phyloP scores from a whole-genome alignment of 257 asterid genomes.

The Penstemon davidsonii region DNA sequence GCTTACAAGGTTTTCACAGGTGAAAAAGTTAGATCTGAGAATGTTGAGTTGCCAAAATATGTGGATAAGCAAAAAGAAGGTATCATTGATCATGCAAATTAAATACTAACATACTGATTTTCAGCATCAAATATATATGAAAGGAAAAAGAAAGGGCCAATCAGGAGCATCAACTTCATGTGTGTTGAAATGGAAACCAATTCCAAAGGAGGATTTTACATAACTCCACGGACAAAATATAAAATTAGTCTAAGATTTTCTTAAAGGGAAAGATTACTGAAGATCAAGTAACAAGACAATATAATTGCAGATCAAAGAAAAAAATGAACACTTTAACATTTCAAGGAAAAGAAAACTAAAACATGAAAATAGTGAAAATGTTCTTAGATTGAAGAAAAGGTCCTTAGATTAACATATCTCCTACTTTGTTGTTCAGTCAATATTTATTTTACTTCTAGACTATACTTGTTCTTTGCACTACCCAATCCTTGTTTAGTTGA shows the following conservation, averaged over 20 bases:
- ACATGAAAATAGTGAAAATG: too few relatives aligned
- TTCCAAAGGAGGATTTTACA: background rate
- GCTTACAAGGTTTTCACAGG: background rate
- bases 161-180: background rate
- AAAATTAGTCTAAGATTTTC: background rate
- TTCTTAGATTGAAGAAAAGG: too few relatives aligned
- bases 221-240: too few relatives aligned
- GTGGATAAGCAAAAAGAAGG: background rate
- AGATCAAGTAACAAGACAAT: background rate
- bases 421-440: too few relatives aligned
- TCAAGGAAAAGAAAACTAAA: too few relatives aligned
- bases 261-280: background rate
- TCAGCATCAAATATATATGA: background rate
- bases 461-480: too few relatives aligned
- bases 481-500: too few relatives aligned
- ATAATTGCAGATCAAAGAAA: too few relatives aligned
- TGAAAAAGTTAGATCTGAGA: conserved; percentile 7
- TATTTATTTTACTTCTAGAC: too few relatives aligned
- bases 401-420: too few relatives aligned
- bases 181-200: background rate
- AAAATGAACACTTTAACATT: too few relatives aligned
- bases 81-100: background rate
- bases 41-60: conserved; percentile 10
- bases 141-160: background rate
- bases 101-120: background rate